These are phyloP conservation scores for Yamadazyma philogaea DNA, from an alignment of 805 yeast genomes.

Conservation along the genomic window DNA sequence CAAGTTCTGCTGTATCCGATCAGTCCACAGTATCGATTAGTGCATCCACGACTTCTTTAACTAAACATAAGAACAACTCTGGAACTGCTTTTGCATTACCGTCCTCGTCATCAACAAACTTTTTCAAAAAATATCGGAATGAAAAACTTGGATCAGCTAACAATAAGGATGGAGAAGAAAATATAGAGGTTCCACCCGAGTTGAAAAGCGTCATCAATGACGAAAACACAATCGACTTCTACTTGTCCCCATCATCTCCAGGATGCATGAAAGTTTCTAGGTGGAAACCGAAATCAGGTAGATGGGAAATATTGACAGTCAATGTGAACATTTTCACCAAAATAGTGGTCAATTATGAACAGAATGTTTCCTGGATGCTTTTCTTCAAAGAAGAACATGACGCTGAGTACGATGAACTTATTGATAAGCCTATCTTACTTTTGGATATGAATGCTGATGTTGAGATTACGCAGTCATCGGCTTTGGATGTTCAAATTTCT, in stretches of 20 bases:
- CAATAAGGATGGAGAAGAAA: conserved; percentile 10
- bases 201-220: conserved; percentile 38
- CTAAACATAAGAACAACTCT: conserved; percentile 14
- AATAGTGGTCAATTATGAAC: conserved; percentile 36
- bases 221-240: conserved; percentile 37
- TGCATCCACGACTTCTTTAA: conserved; percentile 7
- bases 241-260: conserved; percentile 31
- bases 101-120: conserved; percentile 38
- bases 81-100: conserved; percentile 44
- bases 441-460: conserved; percentile 25
- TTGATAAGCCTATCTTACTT: conserved; percentile 37
- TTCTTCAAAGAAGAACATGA: conserved; percentile 40
- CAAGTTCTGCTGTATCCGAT: conserved; percentile 14
- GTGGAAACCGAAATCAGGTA: conserved; percentile 41
- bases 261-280: conserved; percentile 38
- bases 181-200: conserved; percentile 32
- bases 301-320: conserved; percentile 44
- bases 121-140: conserved; percentile 30
- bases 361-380: conserved; percentile 35
- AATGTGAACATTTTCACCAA: conserved; percentile 35
- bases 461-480: conserved; percentile 31
- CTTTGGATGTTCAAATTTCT: conserved; percentile 37
- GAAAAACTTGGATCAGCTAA: conserved; percentile 13
- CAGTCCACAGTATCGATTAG: conserved; percentile 14
- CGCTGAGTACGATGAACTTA: conserved; percentile 24